These are phyloP conservation scores for Coniochaeta pulveracea DNA, from an alignment of 2,329 filamentous ascomycete species.

Conservation along the genomic window DNA sequence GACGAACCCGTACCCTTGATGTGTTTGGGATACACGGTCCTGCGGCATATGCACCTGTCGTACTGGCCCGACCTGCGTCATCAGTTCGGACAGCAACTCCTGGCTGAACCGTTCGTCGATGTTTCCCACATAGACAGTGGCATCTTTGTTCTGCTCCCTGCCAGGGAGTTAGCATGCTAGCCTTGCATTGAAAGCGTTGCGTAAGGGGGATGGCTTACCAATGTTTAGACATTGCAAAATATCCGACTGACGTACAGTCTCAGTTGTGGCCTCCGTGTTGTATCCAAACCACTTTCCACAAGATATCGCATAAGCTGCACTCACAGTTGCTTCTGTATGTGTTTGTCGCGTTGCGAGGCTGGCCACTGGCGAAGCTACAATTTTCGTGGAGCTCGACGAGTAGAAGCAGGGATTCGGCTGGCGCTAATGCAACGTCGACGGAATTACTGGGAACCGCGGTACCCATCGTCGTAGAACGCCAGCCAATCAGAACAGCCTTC, in stretches of 20 bases:
- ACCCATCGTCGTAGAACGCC: too few species aligned
- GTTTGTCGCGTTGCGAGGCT: too few species aligned
- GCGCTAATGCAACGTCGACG: too few species aligned
- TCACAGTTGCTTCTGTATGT: too few species aligned
- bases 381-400: too few species aligned
- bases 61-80: conserved; percentile 94
- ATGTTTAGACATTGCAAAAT: conserved; percentile 17
- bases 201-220: conserved; percentile 11
- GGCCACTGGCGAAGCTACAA: too few species aligned
- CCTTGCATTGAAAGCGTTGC: not conserved
- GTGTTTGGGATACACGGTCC: conserved; percentile 90
- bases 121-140: conserved; percentile 95
- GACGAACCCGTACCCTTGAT: conserved; percentile 98
- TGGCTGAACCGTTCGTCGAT: conserved; percentile 93
- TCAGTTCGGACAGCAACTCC: conserved; percentile 89
- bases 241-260: too few species aligned
- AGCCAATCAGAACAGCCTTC: not conserved
- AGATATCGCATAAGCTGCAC: too few species aligned
- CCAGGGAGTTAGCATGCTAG: not conserved
- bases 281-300: too few species aligned
- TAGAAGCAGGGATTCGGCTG: too few species aligned
- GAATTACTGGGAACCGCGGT: too few species aligned
- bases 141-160: conserved; percentile 96
- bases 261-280: too few species aligned
- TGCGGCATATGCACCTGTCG: conserved; percentile 97